Conservation (phyloP, 2,329 filamentous ascomycete species). For the Exserohilum turcica region DNA sequence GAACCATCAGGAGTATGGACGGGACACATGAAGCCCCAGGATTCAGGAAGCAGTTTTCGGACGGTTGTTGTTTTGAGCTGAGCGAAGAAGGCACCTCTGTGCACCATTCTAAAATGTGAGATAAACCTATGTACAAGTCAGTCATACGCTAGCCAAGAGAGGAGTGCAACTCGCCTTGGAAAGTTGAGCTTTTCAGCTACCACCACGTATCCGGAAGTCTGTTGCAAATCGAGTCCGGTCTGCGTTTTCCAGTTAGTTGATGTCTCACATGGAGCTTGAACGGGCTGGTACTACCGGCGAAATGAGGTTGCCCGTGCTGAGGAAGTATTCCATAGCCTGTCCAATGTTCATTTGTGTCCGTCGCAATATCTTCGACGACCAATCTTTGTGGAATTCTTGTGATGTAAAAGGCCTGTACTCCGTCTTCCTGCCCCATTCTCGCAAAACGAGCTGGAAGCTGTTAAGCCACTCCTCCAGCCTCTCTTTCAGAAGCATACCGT, state of each 20-base stretch:
- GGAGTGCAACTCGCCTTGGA: not conserved
- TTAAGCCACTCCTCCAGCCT: conserved; percentile 86
- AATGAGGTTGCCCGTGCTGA: conserved; percentile 92
- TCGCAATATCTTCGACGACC: conserved; percentile 75
- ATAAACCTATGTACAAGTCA: conserved; percentile 80
- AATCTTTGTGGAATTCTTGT: conserved; percentile 76
- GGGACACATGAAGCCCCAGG: conserved; percentile 93
- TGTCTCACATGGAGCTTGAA: not conserved
- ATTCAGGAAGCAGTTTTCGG: conserved; percentile 91
- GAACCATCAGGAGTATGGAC: conserved; percentile 97
- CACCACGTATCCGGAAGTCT: conserved; percentile 92
- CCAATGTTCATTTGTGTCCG: conserved; percentile 89
- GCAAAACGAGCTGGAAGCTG: conserved; percentile 60
- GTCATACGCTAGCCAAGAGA: not conserved
- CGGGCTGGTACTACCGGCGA: conserved; percentile 59
- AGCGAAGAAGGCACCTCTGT: conserved; percentile 98
- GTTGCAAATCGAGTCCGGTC: conserved; percentile 91
- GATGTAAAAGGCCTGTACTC: conserved; percentile 69
- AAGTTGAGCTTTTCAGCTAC: conserved; percentile 65
- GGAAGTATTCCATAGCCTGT: conserved; percentile 86
- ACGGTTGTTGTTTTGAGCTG: conserved; percentile 97
- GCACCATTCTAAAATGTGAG: conserved; percentile 98
- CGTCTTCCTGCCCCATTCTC: conserved; percentile 61
- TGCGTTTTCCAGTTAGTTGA: not conserved
- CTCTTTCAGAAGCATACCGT: conserved; percentile 95